Evolutionary conservation across 192 early-diverging fungal species (phyloP).

Genomic region (Coemansia sp.): DNA sequence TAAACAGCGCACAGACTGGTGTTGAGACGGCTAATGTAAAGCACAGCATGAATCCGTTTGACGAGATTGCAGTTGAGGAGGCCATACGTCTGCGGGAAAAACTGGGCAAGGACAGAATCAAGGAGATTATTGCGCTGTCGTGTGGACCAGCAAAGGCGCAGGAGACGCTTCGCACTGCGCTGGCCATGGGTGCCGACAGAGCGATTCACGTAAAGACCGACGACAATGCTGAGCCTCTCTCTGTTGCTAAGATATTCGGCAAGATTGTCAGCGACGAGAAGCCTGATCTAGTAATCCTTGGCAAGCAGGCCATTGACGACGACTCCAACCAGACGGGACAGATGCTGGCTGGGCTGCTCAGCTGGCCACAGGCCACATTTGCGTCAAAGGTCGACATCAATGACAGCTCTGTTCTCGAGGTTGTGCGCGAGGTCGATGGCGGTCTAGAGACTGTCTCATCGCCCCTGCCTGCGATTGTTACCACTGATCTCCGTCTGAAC

Average conservation of each 20-base stretch:
- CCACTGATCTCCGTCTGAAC: constrained; percentile 94
- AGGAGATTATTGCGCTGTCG: constrained; percentile 85
- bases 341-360: constrained; percentile 95
- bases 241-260: constrained; percentile 92
- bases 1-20: constrained; percentile 79
- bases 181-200: constrained; percentile 97
- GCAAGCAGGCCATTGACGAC: constrained; percentile 99
- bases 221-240: constrained; percentile 80
- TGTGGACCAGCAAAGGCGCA: constrained; percentile 86
- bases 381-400: constrained; percentile 91
- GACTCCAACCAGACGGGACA: constrained; percentile 97
- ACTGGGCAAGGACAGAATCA: constrained; percentile 56
- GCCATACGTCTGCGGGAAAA: constrained; percentile 92
- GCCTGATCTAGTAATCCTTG: constrained; percentile 90
- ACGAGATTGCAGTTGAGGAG: constrained; percentile 98
- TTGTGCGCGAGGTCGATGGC: constrained; percentile 96
- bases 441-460: constrained; percentile 89
- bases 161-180: constrained; percentile 91
- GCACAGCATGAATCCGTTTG: constrained; percentile 99
- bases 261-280: constrained; percentile 87
- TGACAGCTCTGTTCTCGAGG: constrained; percentile 63
- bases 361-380: constrained; percentile 96
- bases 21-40: constrained; percentile 93
- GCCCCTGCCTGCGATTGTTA: constrained; percentile 88
- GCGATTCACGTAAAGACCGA: constrained; percentile 90